Percentiles rank a stretch among this genome's conserved stretches.
phyloP scores from a whole-genome alignment of 306 rosid species.

The Crotalaria pallida region DNA sequence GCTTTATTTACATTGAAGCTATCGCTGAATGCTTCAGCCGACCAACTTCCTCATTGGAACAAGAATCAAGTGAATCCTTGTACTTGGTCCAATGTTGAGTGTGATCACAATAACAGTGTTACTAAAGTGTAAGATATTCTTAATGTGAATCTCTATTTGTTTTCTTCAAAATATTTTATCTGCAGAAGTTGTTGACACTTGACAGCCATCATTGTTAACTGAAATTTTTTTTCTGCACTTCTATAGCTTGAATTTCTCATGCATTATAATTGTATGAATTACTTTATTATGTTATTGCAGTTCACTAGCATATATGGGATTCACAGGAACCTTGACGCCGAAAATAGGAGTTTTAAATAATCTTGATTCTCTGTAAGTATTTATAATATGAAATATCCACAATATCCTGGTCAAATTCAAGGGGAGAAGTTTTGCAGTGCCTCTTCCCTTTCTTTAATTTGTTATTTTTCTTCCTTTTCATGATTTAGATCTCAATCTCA shows the following conservation, averaged over 20 bases:
- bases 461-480: not conserved
- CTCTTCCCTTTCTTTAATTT: not conserved
- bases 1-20: conserved; percentile 55
- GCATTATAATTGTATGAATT: conserved; percentile 20
- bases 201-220: not conserved
- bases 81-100: conserved; percentile 79
- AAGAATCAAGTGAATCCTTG: conserved; percentile 73
- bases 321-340: conserved; percentile 71
- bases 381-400: not conserved
- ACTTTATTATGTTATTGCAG: conserved; percentile 42
- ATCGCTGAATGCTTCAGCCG: conserved; percentile 51
- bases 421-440: not conserved
- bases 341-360: conserved; percentile 55
- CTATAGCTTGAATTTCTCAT: not conserved
- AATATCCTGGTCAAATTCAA: not conserved
- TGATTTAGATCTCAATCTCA: not conserved
- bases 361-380: conserved; percentile 69
- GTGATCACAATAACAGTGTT: conserved; percentile 46
- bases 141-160: not conserved
- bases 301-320: conserved; percentile 70
- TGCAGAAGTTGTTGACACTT: not conserved
- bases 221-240: not conserved
- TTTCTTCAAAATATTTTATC: conserved; percentile 15
- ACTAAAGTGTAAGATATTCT: conserved; percentile 61
- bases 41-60: conserved; percentile 77